A percentile compares a stretch with the other conserved stretches of the same genome.
Evolutionary conservation across 2,329 filamentous ascomycete genomes (phyloP).

Genomic region (Blastomyces parvus): DNA sequence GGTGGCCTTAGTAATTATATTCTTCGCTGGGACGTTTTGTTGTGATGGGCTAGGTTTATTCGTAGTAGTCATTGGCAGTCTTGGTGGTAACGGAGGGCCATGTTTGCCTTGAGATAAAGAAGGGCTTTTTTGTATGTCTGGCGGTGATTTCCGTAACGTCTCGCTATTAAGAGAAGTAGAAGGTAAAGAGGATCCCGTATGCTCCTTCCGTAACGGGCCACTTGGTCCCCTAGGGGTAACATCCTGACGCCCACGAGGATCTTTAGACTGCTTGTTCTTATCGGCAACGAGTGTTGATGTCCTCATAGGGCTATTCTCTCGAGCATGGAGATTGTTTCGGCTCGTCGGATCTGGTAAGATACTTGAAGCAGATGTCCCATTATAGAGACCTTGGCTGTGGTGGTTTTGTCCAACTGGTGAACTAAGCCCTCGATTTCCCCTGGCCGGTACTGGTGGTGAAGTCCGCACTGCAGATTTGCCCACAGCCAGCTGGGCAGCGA

Average conservation of each 20-base stretch:
- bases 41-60: not conserved
- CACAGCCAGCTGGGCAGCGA: constrained; percentile 30
- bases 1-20: not conserved
- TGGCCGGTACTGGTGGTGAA: not conserved
- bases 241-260: not conserved
- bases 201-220: not conserved
- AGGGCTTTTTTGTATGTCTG: not conserved
- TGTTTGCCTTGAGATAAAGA: not conserved
- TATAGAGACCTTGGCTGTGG: not conserved
- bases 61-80: not conserved
- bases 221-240: not conserved
- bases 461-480: constrained; percentile 18
- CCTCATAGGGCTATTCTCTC: not conserved
- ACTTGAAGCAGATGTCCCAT: not conserved
- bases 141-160: not conserved
- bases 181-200: not conserved
- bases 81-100: constrained; percentile 6
- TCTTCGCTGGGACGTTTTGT: not conserved
- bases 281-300: not conserved
- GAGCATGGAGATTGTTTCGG: not conserved
- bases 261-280: not conserved
- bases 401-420: not conserved
- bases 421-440: not conserved
- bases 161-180: not conserved
- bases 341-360: not conserved